phyloP scores from a whole-genome alignment of 2,329 filamentous ascomycete species.

The Pseudocercospora pini-densiflorae region DNA sequence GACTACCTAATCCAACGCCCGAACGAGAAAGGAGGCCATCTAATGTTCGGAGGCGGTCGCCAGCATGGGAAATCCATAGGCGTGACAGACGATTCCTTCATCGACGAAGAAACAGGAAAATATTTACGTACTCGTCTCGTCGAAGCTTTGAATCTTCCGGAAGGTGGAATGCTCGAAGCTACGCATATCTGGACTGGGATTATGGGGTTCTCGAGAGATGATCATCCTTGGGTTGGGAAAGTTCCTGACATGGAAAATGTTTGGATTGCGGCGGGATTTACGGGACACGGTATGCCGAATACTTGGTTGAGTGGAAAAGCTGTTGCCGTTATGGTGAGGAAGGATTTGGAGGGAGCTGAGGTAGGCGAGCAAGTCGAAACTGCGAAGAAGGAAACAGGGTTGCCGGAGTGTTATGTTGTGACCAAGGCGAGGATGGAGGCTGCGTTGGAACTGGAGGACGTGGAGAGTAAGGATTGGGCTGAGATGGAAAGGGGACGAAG shows the following conservation, averaged over 20 bases:
- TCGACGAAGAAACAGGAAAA: conserved; percentile 60
- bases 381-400: conserved; percentile 26
- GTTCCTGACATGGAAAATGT: conserved; percentile 56
- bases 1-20: conserved; percentile 77
- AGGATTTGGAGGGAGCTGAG: conserved; percentile 33
- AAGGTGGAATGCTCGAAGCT: conserved; percentile 52
- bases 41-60: conserved; percentile 75
- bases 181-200: conserved; percentile 72
- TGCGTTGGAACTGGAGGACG: conserved; percentile 31
- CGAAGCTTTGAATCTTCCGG: conserved; percentile 39
- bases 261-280: conserved; percentile 49
- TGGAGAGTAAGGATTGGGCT: conserved; percentile 36
- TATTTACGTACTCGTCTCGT: conserved; percentile 59
- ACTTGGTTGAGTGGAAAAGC: conserved; percentile 69
- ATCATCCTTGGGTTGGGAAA: conserved; percentile 70
- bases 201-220: conserved; percentile 75
- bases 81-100: conserved; percentile 61
- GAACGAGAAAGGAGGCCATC: conserved; percentile 53
- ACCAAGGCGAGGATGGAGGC: conserved; percentile 33
- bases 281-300: conserved; percentile 74
- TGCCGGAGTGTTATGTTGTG: conserved; percentile 38
- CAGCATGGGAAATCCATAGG: conserved; percentile 61
- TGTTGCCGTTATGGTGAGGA: conserved; percentile 63
- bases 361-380: conserved; percentile 20
- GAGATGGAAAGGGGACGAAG: conserved; percentile 30